Evolutionary conservation across 2,329 filamentous ascomycete genomes (phyloP), one percentile per base, ranked within the genome.

Genomic region (Aspergillus sp.): DNA sequence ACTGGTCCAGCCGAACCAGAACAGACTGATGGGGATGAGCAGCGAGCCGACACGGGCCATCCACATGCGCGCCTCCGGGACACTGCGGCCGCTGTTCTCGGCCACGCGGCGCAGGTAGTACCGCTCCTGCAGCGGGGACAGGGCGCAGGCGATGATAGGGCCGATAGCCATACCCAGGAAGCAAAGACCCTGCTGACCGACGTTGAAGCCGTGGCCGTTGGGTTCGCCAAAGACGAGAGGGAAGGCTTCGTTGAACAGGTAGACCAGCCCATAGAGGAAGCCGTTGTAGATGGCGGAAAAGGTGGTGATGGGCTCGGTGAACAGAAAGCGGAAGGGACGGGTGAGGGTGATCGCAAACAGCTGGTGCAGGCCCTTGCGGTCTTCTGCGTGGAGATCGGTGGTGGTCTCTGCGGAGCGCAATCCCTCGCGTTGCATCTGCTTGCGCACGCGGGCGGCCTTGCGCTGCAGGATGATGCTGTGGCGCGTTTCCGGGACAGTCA

Each of bases 211-310:
- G 0, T 82, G 83, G 64, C 87, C 83, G 17, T 87, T 79, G 66
- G 86, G 85, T 65, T 82, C 84, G 71, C 87, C 88, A 66, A 88
- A 86, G 2, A 92, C 88, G 8, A 90, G 79, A 0, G 79, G 76
- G 65, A 90, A 91, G 0, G 86, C 88, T 71, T 91, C 87, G 56
- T 91, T 85, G 72, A 90, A 90, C 80, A 90, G 89, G 78, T 91
- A 91, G 72, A 91, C 90, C 9, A 92, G 82, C 4, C 88, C 88
- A 62, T 91, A 89, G 21, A 85, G 85, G 78, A 91, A 91, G n/a
- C 89, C 89, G 9, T 71, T 71, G 62, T 71, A 72, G 28, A 69
- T 64, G 5, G 68, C 70, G 1, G 69, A 72, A 58, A 70, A 71
- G 10, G 54, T 48, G 0, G 70, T 70, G 49, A 73, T 73, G n/a